Base-by-base conservation (phyloP, 495 filamentous ascomycete genomes). In the Hypoxylon intermedium region DNA sequence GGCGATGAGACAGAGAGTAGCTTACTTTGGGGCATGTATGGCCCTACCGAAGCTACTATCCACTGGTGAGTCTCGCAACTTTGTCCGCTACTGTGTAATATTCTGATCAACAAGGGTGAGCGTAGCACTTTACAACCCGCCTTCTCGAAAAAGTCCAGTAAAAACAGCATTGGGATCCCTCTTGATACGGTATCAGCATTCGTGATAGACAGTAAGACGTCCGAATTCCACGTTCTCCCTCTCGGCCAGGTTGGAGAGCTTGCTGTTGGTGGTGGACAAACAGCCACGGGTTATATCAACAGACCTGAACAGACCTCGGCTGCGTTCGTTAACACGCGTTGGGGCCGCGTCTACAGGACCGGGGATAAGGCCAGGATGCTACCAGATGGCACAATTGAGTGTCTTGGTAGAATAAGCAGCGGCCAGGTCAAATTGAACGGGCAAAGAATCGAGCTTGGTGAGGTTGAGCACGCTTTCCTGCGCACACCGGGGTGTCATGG, bases 351-450 rank as follows among this genome's bases (percentile, higher is more conserved):
- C 16, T 97, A 97, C 73, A 81, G 89, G 18, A 98, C 93, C 1
- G 93, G 93, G 3, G 93, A 98, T 70, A 87, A 86, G 58, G 93
- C 89, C 0, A 78, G 85, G 12, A 81, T 93, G 30, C 74, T 86
- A 6, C 73, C 80, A 0, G 83, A 87, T 34, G 91, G 92, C 1
- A 80, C 79, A 0, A 77, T 97, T 1, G 90, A 96, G 60, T 94
- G 89, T 67, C 82, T 92, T 2, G 93, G 93, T 3, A 86, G 93
- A 33, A 87, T 97, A 9, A 79, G 81, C 0, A 82, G 81, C 15
- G 89, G 89, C 2, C 91, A 96, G 68, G 84, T 96, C 12, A 96
- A 96, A 66, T 74, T 96, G 5, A 80, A 89, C 18, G 91, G 91
- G 1, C 91, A 93, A 68, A 77, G 91, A 41, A 79, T 96, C 21